Evolutionary conservation across 805 yeast genomes (phyloP).

Genomic region (Ogataea wickerhamii): DNA sequence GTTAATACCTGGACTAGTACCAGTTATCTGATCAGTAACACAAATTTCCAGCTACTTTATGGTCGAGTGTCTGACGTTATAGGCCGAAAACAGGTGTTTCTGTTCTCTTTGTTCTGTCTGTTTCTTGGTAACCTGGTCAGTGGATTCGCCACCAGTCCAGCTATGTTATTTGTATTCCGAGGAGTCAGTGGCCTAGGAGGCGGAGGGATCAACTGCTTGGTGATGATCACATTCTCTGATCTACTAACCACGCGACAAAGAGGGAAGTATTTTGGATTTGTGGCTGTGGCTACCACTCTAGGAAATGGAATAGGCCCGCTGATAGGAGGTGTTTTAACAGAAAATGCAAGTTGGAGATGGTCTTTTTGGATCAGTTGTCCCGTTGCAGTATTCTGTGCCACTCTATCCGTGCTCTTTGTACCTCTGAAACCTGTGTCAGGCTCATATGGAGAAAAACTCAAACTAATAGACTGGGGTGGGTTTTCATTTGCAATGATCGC

Average conservation of each 20-base stretch:
- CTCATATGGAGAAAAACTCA: slow-evolving; percentile 34
- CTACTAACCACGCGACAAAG: slow-evolving; percentile 47
- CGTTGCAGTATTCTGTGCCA: slow-evolving; percentile 17
- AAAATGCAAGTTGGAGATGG: slow-evolving; percentile 47
- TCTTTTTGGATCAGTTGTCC: slow-evolving; percentile 50
- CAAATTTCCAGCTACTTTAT: slow-evolving; percentile 49
- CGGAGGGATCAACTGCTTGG: slow-evolving; percentile 47
- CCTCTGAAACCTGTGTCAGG: slow-evolving; percentile 33
- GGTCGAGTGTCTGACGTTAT: slow-evolving; percentile 54
- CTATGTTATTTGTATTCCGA: slow-evolving; percentile 47
- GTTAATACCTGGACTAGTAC: slow-evolving; percentile 56
- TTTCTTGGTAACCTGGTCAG: slow-evolving; percentile 45
- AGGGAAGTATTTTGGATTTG: slow-evolving; percentile 53
- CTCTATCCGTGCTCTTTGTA: slow-evolving; percentile 24
- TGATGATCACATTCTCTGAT: slow-evolving; percentile 54
- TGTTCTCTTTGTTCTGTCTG: slow-evolving; percentile 37
- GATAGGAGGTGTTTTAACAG: slow-evolving; percentile 48
- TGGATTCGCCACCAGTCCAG: slow-evolving; percentile 46
- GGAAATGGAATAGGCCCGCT: slow-evolving; percentile 57
- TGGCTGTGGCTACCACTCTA: slow-evolving; percentile 46
- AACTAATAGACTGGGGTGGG: slow-evolving; percentile 42
- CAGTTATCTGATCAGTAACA: slow-evolving; percentile 45
- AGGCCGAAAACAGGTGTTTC: slow-evolving; percentile 45
- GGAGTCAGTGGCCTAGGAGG: slow-evolving; percentile 54
- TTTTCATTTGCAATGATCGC: slow-evolving; percentile 35